Base-by-base conservation (phyloP, 441 rosid species). In the Jatropha multifida region DNA sequence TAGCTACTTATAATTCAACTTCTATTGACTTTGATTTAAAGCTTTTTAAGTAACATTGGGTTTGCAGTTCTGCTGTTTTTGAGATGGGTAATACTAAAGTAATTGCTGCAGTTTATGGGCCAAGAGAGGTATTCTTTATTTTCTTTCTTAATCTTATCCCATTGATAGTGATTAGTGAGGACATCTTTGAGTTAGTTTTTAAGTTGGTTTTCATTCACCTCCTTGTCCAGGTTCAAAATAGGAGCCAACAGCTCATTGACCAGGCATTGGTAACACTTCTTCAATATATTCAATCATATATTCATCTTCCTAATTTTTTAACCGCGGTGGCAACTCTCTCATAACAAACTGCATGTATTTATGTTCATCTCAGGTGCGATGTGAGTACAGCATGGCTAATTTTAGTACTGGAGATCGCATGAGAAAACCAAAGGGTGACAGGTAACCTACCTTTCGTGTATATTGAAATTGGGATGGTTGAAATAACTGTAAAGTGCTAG, bases 31-130 rank as follows among this genome's bases (percentile, higher is more conserved):
- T 23, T 41, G 48, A n/a, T n/a, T 56, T 48, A n/a, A 46, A 44
- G 11, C 15, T 26, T 13, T 58, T 65, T 46, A 59, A 68, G 14
- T 32, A 1, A 55, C 13, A 18, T 15, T 65, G 4, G 27, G 23
- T 20, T 52, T 77, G 37, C 81, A 90, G 97, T 32, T 95, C 94
- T 82, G 94, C 97, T 78, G 81, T 88, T 77, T 95, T 93, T 32
- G 96, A 93, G 86, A 93, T 93, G 96, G 97, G 98, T 65, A 92
- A 93, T 82, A 90, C 99, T 32, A 92, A 92, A 90, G 99, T 93
- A 48, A 92, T 93, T 63, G 99, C 96, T 67, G 99, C 96, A 64
- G 99, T 93, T 26, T 93, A 92, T 85, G 98, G 98, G 32, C 98
- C 97, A 0, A 87, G 98, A 84, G 94, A 93, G 99, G 98, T 93